Evolutionary conservation across 2,329 filamentous ascomycete genomes (phyloP).

Genomic region (Pyrenophora graminea): DNA sequence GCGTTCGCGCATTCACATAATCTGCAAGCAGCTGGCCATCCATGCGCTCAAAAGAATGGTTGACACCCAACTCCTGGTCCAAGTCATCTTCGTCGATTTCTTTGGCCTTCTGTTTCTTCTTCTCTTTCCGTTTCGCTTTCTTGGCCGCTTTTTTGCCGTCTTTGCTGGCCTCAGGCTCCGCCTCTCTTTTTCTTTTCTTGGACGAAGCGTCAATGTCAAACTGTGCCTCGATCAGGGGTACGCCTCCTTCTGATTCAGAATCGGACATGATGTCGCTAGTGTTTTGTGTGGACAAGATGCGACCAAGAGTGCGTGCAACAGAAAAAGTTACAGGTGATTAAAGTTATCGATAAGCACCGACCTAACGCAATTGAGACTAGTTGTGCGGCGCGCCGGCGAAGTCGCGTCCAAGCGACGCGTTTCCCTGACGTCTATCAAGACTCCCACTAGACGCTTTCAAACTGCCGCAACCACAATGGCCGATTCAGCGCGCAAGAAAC

Average conservation of each 20-base stretch:
- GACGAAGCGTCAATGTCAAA: conserved; percentile 40
- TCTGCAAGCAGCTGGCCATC: conserved; percentile 83
- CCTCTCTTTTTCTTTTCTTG: conserved; percentile 50
- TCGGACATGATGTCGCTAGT: conserved; percentile 49
- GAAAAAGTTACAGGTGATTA: conserved; percentile 30
- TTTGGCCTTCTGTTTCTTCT: conserved; percentile 61
- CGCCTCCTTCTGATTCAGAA: conserved; percentile 49
- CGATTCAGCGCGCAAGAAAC: conserved; percentile 44
- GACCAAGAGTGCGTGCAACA: conserved; percentile 18
- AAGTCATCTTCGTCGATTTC: conserved; percentile 67
- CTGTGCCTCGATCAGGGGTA: conserved; percentile 51
- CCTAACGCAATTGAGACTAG: conserved; percentile 13
- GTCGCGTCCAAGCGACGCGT: conserved; percentile 29
- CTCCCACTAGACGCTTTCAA: conserved; percentile 14
- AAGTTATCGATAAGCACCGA: conserved; percentile 37
- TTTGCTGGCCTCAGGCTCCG: conserved; percentile 34
- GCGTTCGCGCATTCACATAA: conserved; percentile 78
- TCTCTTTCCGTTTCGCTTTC: conserved; percentile 54
- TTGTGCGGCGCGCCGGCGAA: conserved; percentile 1
- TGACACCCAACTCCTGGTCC: conserved; percentile 62
- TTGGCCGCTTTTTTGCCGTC: conserved; percentile 44
- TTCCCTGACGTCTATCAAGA: conserved; percentile 28
- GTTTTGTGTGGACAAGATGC: conserved; percentile 25
- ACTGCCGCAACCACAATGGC: conserved; percentile 33
- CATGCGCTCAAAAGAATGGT: conserved; percentile 80